A percentile compares a stretch with the other conserved stretches of the same genome.
These are phyloP conservation scores for Pseudogymnoascus sp. DNA, from an alignment of 2,329 filamentous ascomycete genomes.

Conservation along the genomic window DNA sequence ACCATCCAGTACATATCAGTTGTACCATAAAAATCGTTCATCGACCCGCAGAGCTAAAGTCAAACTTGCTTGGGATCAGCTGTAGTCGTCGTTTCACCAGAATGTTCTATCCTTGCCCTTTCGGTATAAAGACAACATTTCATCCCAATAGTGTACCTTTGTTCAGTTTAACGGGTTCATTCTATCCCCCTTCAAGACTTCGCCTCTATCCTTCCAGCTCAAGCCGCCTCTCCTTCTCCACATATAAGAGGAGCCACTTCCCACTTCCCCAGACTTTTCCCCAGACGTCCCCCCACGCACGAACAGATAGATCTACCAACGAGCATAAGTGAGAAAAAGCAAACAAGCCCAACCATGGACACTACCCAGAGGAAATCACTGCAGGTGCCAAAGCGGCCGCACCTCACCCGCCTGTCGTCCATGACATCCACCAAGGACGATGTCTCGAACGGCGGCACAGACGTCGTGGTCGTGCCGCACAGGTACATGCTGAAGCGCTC, in stretches of 20 bases:
- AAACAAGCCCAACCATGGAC: background rate
- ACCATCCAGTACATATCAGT: background rate
- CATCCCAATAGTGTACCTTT: background rate
- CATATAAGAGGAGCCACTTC: constrained; percentile 1
- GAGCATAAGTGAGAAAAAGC: constrained; percentile 1
- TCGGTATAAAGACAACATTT: constrained; percentile 2
- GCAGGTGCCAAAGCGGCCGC: background rate
- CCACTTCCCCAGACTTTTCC: constrained; percentile 6
- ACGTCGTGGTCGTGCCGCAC: constrained; percentile 27
- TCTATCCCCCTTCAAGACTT: constrained; percentile 4
- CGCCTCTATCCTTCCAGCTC: background rate
- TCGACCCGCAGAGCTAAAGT: background rate
- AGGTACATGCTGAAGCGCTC: constrained; percentile 23
- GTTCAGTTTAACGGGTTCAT: background rate
- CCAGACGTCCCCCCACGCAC: background rate
- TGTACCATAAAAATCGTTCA: background rate
- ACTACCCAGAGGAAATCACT: background rate
- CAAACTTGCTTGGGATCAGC: background rate
- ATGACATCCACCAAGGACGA: constrained; percentile 29
- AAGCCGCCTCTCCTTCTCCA: background rate
- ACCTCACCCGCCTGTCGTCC: constrained; percentile 26
- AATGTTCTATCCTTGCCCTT: background rate
- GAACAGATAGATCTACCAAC: constrained; percentile 1
- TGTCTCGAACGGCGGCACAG: constrained; percentile 24
- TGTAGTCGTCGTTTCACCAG: background rate